A percentile compares a stretch with the other conserved stretches of the same genome.
phyloP scores from a whole-genome alignment of 1,139 yeast species.

The Blastobotrys serpentis region DNA sequence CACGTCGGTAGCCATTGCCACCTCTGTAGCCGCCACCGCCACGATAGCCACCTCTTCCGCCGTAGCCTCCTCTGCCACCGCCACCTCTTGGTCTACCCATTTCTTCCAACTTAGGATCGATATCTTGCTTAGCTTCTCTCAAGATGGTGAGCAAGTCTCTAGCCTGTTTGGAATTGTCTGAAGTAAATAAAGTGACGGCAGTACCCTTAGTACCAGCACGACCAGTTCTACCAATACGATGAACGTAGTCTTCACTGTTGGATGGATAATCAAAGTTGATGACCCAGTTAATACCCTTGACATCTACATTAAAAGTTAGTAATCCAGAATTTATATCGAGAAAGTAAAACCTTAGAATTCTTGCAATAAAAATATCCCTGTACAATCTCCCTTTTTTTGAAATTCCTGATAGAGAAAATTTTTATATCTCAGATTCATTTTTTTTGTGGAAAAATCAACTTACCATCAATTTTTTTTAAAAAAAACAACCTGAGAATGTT shows the following conservation, averaged over 20 bases:
- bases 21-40: slow-evolving; percentile 49
- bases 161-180: slow-evolving; percentile 82
- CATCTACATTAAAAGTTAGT: slow-evolving; percentile 58
- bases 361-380: slow-evolving; percentile 2
- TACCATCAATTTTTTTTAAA: too few relatives aligned
- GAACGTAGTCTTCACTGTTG: slow-evolving; percentile 96
- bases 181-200: slow-evolving; percentile 92
- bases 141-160: slow-evolving; percentile 86
- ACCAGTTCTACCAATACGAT: slow-evolving; percentile 96
- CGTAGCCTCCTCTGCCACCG: slow-evolving; percentile 51
- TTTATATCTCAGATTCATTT: slow-evolving; percentile 2
- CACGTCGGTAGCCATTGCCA: too few relatives aligned
- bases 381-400: slow-evolving; percentile 2
- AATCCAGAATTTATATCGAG: not conserved
- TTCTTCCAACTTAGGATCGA: slow-evolving; percentile 53
- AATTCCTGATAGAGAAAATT: not conserved
- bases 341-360: slow-evolving; percentile 1
- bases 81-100: slow-evolving; percentile 51
- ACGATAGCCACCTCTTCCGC: slow-evolving; percentile 46
- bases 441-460: too few relatives aligned
- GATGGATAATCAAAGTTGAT: slow-evolving; percentile 97
- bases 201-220: slow-evolving; percentile 97
- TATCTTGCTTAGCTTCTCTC: slow-evolving; percentile 91
- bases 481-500: slow-evolving; percentile 4
- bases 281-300: slow-evolving; percentile 92